phyloP scores from a whole-genome alignment of 495 filamentous ascomycete genomes.

The Aspergillus indologenus region DNA sequence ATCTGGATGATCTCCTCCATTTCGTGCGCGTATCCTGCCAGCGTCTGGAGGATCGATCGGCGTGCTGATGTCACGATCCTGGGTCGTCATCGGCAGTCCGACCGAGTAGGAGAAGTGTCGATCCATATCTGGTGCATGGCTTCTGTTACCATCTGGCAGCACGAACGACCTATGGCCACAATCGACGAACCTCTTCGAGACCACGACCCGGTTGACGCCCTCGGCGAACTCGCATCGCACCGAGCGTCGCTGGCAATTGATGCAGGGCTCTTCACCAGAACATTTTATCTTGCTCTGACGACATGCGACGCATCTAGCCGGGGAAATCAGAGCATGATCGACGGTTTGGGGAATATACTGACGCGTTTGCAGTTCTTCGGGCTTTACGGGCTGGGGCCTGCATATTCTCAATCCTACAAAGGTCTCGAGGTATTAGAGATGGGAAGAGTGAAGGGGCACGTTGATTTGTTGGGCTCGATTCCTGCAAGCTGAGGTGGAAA shows the following conservation, averaged over 20 bases:
- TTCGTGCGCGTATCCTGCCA: conserved; percentile 32
- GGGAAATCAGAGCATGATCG: too few relatives aligned
- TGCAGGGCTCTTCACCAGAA: conserved; percentile 32
- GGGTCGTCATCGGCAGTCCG: conserved; percentile 32
- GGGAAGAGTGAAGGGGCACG: too few relatives aligned
- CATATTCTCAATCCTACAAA: too few relatives aligned
- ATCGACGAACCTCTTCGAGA: conserved; percentile 23
- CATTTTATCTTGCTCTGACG: conserved; percentile 42
- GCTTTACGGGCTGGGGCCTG: too few relatives aligned
- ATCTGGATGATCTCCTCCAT: conserved; percentile 30
- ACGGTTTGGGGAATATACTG: too few relatives aligned
- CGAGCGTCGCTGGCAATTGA: conserved; percentile 27
- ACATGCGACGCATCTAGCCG: conserved; percentile 35
- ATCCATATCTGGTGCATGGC: too few relatives aligned
- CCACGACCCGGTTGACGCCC: conserved; percentile 19
- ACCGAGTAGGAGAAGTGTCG: conserved; percentile 35
- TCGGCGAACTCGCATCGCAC: conserved; percentile 26
- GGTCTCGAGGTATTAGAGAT: too few relatives aligned
- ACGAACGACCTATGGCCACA: too few relatives aligned
- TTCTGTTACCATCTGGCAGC: too few relatives aligned
- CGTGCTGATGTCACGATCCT: conserved; percentile 37
- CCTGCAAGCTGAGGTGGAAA: too few relatives aligned
- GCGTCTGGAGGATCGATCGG: conserved; percentile 32
- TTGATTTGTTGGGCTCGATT: too few relatives aligned
- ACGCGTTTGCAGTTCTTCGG: too few relatives aligned